phyloP scores from a whole-genome alignment of 2,329 filamentous ascomycete species.

The Aspergillus texensis region DNA sequence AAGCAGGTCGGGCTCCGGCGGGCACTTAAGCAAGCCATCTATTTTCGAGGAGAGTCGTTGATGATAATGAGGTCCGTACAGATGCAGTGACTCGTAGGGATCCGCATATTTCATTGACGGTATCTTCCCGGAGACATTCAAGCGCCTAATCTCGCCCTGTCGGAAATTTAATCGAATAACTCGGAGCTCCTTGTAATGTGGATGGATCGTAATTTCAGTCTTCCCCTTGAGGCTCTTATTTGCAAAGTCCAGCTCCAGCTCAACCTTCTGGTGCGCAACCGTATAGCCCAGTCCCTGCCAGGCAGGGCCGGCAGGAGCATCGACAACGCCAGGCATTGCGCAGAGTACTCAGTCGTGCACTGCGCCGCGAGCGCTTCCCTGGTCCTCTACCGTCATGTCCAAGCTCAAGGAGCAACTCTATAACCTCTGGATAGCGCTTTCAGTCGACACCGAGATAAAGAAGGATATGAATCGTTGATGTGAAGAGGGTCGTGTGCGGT shows the following conservation, averaged over 20 bases:
- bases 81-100: conserved; percentile 52
- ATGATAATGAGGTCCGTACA: conserved; percentile 69
- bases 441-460: neutral
- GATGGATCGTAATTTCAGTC: conserved; percentile 79
- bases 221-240: conserved; percentile 74
- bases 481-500: neutral
- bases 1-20: conserved; percentile 59
- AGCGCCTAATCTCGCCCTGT: conserved; percentile 60
- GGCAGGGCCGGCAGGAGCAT: conserved; percentile 32
- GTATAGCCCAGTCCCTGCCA: conserved; percentile 50
- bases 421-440: neutral
- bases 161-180: conserved; percentile 63
- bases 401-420: conserved; percentile 24
- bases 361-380: conserved; percentile 42
- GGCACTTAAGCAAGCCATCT: conserved; percentile 57
- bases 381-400: conserved; percentile 44
- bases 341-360: conserved; percentile 37
- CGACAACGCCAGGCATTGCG: conserved; percentile 45
- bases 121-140: conserved; percentile 51
- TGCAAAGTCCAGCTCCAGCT: conserved; percentile 85
- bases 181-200: conserved; percentile 58
- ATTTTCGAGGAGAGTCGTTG: conserved; percentile 73
- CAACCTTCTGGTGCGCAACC: conserved; percentile 82
- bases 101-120: conserved; percentile 43
- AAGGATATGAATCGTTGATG: neutral